These are phyloP conservation scores for Thermothelomyces thermophilus DNA, from an alignment of 2,329 filamentous ascomycete genomes.

Conservation along the genomic window DNA sequence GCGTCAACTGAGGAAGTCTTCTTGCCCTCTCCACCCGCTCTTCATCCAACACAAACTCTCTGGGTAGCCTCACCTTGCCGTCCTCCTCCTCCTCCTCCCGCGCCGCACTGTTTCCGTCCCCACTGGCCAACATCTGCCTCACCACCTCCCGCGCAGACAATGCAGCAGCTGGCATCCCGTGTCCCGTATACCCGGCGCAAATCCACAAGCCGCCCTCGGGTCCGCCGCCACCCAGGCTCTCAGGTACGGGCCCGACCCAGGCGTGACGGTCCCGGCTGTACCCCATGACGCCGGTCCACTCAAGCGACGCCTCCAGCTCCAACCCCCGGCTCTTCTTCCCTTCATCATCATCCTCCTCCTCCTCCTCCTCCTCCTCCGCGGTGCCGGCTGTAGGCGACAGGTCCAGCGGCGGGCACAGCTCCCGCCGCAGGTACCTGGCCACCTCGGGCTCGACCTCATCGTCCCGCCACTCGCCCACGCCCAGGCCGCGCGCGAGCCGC, in stretches of 20 bases:
- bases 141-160: constrained; percentile 59
- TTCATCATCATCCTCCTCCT: too few species aligned
- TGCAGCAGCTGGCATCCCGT: constrained; percentile 71
- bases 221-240: constrained; percentile 42
- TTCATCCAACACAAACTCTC: constrained; percentile 16
- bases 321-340: too few species aligned
- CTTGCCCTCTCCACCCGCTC: constrained; percentile 15
- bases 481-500: constrained; percentile 43
- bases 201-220: constrained; percentile 50
- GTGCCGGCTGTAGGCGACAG: constrained; percentile 23
- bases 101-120: background rate
- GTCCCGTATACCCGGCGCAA: constrained; percentile 62
- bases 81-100: background rate
- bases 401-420: constrained; percentile 38
- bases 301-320: constrained; percentile 48
- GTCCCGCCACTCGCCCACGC: constrained; percentile 34
- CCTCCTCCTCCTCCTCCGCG: too few species aligned
- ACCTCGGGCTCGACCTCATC: constrained; percentile 37
- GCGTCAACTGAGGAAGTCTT: constrained; percentile 8
- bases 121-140: constrained; percentile 43
- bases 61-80: constrained; percentile 7
- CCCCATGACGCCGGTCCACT: constrained; percentile 80
- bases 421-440: constrained; percentile 47
- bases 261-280: constrained; percentile 61
- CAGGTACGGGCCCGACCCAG: constrained; percentile 64